A percentile compares a stretch with the other conserved stretches of the same genome.
Conservation (phyloP, 345 rosid species). For the Eutrema heterophyllum region DNA sequence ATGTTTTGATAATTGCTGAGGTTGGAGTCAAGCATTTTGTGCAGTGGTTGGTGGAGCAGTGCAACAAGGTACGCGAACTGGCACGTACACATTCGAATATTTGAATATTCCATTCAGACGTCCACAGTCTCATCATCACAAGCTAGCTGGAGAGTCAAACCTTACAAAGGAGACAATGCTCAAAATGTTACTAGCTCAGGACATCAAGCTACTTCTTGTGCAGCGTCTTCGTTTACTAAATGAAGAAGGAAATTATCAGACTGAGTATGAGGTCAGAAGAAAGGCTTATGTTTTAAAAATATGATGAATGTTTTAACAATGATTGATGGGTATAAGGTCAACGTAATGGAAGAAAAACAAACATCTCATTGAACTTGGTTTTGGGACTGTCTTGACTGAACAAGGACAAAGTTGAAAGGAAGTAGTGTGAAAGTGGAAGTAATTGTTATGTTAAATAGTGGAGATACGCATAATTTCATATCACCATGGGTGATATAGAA, state of each 20-base stretch:
- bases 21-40: neutral
- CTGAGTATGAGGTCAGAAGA: neutral
- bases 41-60: neutral
- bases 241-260: neutral
- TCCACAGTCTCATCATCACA: neutral
- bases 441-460: neutral
- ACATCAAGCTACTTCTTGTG: neutral
- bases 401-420: neutral
- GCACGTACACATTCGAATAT: neutral
- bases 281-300: too few relatives aligned
- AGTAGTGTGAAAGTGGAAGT: neutral
- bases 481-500: too few relatives aligned
- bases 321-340: too few relatives aligned
- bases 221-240: neutral
- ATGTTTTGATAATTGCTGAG: neutral
- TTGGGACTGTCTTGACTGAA: neutral
- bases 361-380: neutral
- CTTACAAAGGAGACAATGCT: too few relatives aligned
- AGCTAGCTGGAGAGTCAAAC: neutral
- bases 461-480: too few relatives aligned
- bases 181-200: too few relatives aligned
- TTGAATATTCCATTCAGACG: neutral
- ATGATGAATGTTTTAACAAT: too few relatives aligned
- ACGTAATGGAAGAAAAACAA: too few relatives aligned
- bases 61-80: neutral